Conservation (phyloP, 257 asterid species). For the Leonotis leonurus region DNA sequence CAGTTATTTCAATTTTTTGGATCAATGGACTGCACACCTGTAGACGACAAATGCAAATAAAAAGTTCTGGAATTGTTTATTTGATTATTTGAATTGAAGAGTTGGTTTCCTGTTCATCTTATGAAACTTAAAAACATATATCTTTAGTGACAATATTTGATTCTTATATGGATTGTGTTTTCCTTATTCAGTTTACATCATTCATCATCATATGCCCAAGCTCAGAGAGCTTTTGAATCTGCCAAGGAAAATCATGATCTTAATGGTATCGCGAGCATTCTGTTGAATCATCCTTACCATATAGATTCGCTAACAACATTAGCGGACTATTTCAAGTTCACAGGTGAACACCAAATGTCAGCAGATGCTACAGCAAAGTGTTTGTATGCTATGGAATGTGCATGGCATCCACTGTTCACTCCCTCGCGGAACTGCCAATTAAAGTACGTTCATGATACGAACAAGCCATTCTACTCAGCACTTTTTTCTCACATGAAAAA, state of each 20-base stretch:
- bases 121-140: background rate
- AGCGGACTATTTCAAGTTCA: constrained; percentile 84
- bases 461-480: constrained; percentile 72
- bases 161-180: background rate
- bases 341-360: constrained; percentile 92
- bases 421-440: constrained; percentile 62
- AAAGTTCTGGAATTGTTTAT: background rate
- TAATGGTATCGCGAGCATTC: constrained; percentile 69
- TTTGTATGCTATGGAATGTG: constrained; percentile 84
- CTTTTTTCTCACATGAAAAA: constrained; percentile 79
- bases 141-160: background rate
- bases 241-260: constrained; percentile 84
- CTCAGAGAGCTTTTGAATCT: constrained; percentile 83
- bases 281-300: constrained; percentile 78
- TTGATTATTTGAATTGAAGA: background rate
- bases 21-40: background rate
- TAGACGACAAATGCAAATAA: background rate
- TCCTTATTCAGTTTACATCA: constrained; percentile 16
- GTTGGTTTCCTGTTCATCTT: background rate
- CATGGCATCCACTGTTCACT: constrained; percentile 83
- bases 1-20: background rate
- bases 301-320: constrained; percentile 74
- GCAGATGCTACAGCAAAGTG: constrained; percentile 76
- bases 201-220: constrained; percentile 70
- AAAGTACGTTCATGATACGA: constrained; percentile 60